A percentile compares a stretch with the other conserved stretches of the same genome.
phyloP scores from a whole-genome alignment of 2,329 filamentous ascomycete species.

The Phialophora verrucosa region DNA sequence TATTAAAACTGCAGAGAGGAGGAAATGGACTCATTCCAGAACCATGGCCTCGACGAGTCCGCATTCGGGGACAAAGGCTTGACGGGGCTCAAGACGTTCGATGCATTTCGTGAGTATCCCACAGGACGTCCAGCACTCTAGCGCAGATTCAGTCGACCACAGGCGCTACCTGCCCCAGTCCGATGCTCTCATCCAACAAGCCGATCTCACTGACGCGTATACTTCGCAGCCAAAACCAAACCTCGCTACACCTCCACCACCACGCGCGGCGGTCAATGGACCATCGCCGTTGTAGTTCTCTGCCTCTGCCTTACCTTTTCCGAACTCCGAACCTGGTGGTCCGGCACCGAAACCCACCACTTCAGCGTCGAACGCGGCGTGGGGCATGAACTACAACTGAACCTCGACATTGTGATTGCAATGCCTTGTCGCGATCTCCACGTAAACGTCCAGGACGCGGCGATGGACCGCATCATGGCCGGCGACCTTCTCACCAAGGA shows the following conservation, averaged over 20 bases:
- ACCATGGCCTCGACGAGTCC: slow-evolving; percentile 75
- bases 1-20: neutral
- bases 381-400: slow-evolving; percentile 86
- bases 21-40: slow-evolving; percentile 41
- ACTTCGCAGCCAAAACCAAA: slow-evolving; percentile 84
- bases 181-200: neutral
- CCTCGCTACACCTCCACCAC: slow-evolving; percentile 87
- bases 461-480: slow-evolving; percentile 88
- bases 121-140: neutral
- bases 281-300: slow-evolving; percentile 76
- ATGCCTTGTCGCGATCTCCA: slow-evolving; percentile 91
- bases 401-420: slow-evolving; percentile 87
- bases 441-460: slow-evolving; percentile 95
- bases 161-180: neutral
- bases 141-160: neutral
- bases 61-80: slow-evolving; percentile 75
- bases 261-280: slow-evolving; percentile 90
- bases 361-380: slow-evolving; percentile 95
- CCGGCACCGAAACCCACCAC: slow-evolving; percentile 80
- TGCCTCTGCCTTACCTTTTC: slow-evolving; percentile 76
- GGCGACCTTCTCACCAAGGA: slow-evolving; percentile 75
- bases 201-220: slow-evolving; percentile 15
- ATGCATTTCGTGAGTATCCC: slow-evolving; percentile 83
- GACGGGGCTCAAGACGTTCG: slow-evolving; percentile 77
- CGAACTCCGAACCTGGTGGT: slow-evolving; percentile 83